Base-by-base conservation (phyloP, 2,329 filamentous ascomycete species). In the Seiridium unicorne region DNA sequence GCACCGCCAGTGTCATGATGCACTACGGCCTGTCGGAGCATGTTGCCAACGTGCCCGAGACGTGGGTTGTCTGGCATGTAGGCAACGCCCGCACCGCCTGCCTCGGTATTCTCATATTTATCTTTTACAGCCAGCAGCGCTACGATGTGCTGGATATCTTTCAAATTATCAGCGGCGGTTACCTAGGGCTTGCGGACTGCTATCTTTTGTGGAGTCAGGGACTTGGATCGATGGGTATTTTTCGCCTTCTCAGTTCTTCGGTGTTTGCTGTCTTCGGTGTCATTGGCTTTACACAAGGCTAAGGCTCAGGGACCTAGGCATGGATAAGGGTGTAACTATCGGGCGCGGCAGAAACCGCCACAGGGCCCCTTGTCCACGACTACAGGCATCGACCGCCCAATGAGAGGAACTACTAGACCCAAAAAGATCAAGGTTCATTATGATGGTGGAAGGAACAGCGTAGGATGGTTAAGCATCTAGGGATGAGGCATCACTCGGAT, bases 61-160 rank as follows among this genome's bases (percentile, higher is more conserved):
- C 61, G 35, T 63, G 59, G 62, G 6, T 58, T 38, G 61, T 62
- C 31, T 62, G 61, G 62, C 60, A 62, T 51, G 62, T 57, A n/a
- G 63, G 62, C 11, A 58, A 64, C 31, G 63, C 62, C n/a, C 65
- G 66, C 49, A 66, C 60, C 38, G 59, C 62, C 32, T 62, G 38
- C 47, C 62, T 66, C 1, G 61, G 63, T 47, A 60, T 66, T n/a
- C 59, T 66, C 54, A 64, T 65, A 59, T 63, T 64, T 44, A 46
- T 62, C 44, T 68, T 65, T 59, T 66, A 65, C 49, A 18, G 34
- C 38, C 60, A 61, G 40, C 61, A 62, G 51, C 58, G 61, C 42
- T 66, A 62, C 44, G 66, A 66, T 44, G 58, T 65, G 3, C 62
- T 63, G 31, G 66, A 68, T 51, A 62, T 49, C 9, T 63, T 66